Conservation (phyloP, 2,329 filamentous ascomycete species). For the Diaporthe caulivora region DNA sequence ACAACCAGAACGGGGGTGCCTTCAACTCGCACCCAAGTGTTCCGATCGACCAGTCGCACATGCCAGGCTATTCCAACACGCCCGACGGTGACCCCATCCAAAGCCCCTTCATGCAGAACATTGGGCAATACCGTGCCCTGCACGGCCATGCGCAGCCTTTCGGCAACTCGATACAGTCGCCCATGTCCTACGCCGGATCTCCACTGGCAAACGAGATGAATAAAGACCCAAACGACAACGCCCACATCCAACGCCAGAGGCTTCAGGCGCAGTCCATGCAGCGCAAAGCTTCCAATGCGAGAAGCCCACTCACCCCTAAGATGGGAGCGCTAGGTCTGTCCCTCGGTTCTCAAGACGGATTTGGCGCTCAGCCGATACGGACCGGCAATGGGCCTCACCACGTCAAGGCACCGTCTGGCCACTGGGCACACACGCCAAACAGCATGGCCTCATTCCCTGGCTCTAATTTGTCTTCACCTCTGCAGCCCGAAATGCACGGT, state of each 20-base stretch:
- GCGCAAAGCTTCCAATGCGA: constrained; percentile 78
- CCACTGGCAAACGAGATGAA: constrained; percentile 63
- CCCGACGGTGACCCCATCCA: constrained; percentile 93
- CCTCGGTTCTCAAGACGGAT: constrained; percentile 76
- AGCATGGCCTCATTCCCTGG: constrained; percentile 89
- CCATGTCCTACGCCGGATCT: constrained; percentile 63
- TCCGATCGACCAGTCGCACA: constrained; percentile 75
- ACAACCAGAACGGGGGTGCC: constrained; percentile 59
- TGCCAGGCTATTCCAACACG: constrained; percentile 89
- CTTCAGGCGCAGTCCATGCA: constrained; percentile 72
- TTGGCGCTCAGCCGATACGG: constrained; percentile 83
- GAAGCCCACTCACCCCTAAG: constrained; percentile 88
- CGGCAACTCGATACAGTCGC: constrained; percentile 66
- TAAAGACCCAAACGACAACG: constrained; percentile 63
- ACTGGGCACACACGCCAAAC: constrained; percentile 90
- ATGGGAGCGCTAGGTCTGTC: constrained; percentile 82
- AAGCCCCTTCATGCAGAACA: constrained; percentile 86
- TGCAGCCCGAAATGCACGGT: constrained; percentile 71
- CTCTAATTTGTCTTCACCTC: constrained; percentile 88
- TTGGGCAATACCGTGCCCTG: constrained; percentile 81
- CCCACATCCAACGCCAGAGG: constrained; percentile 71
- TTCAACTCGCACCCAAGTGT: constrained; percentile 69
- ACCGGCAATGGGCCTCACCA: constrained; percentile 71
- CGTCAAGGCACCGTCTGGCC: constrained; percentile 86
- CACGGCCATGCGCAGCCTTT: constrained; percentile 68